Conservation (phyloP, 176 grass and related monocot genomes). For the Dactylis glomerata region DNA sequence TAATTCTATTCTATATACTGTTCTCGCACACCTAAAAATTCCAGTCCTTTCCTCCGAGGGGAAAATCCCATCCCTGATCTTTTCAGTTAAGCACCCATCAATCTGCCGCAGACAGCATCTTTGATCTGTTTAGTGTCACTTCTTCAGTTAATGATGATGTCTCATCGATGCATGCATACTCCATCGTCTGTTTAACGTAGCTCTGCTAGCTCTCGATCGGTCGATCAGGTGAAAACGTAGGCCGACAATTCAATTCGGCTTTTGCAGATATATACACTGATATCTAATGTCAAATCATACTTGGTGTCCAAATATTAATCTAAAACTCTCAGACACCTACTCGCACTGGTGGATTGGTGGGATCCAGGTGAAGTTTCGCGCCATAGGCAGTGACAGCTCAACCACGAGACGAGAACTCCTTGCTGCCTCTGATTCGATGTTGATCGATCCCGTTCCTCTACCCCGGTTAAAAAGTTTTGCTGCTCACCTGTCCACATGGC, state of each 20-base stretch:
- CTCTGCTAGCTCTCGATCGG: neutral
- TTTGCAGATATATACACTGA: neutral
- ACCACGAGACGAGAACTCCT: constrained; percentile 9
- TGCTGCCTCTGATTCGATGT: neutral
- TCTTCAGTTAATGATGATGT: constrained; percentile 9
- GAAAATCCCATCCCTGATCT: neutral
- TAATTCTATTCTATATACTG: no score
- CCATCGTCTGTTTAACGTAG: neutral
- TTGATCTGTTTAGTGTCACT: neutral
- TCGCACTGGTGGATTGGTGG: neutral
- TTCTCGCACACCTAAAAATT: neutral
- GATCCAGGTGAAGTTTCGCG: neutral
- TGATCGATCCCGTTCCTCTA: neutral
- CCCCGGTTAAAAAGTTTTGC: neutral
- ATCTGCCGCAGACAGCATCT: neutral
- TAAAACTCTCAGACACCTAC: constrained; percentile 1
- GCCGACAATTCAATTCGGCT: neutral
- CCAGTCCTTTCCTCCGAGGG: neutral
- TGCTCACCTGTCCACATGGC: neutral
- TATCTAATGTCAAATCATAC: constrained; percentile 9
- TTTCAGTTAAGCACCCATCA: neutral
- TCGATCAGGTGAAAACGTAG: neutral
- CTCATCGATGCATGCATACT: neutral
- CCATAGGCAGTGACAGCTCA: constrained; percentile 31
- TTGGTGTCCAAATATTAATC: neutral